A percentile compares a stretch with the other conserved stretches of the same genome.
Evolutionary conservation across 1,139 yeast species (phyloP).

Genomic region (Blastobotrys petasosporus): DNA sequence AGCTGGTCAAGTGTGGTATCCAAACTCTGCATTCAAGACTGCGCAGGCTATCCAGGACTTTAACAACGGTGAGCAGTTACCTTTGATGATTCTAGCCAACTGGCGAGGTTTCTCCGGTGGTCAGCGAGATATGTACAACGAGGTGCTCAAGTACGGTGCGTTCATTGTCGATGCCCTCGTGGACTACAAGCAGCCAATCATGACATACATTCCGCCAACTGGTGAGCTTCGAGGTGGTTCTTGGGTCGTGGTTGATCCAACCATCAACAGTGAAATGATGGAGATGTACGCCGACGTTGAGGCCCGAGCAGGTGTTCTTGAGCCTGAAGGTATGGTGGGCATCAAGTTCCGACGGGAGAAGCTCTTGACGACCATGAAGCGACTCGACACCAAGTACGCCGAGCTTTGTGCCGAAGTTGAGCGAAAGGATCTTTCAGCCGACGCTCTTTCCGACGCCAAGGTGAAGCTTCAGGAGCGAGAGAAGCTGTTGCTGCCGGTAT

Average conservation of each 20-base stretch:
- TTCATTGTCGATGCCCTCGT: conserved; percentile 95
- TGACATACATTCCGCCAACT: conserved; percentile 94
- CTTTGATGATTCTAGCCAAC: conserved; percentile 94
- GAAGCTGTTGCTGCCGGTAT: conserved; percentile 72
- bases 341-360: conserved; percentile 94
- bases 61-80: conserved; percentile 95
- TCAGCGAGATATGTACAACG: conserved; percentile 98
- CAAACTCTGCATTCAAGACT: conserved; percentile 97
- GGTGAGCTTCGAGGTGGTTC: conserved; percentile 99
- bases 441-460: conserved; percentile 60
- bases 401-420: conserved; percentile 54
- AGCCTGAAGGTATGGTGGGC: conserved; percentile 99
- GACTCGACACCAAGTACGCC: conserved; percentile 74
- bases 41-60: conserved; percentile 97
- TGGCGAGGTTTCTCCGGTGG: conserved; percentile 99
- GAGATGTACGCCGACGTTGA: conserved; percentile 98
- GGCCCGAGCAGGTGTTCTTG: conserved; percentile 97
- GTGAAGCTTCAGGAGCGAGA: conserved; percentile 73
- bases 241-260: conserved; percentile 99
- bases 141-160: conserved; percentile 93
- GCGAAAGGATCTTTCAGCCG: conserved; percentile 49
- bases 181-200: conserved; percentile 92
- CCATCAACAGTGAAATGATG: conserved; percentile 95
- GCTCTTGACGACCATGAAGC: conserved; percentile 78
- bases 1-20: conserved; percentile 99